Evolutionary conservation across 148 eudicot species (phyloP).

Genomic region (Bassia scoparia): DNA sequence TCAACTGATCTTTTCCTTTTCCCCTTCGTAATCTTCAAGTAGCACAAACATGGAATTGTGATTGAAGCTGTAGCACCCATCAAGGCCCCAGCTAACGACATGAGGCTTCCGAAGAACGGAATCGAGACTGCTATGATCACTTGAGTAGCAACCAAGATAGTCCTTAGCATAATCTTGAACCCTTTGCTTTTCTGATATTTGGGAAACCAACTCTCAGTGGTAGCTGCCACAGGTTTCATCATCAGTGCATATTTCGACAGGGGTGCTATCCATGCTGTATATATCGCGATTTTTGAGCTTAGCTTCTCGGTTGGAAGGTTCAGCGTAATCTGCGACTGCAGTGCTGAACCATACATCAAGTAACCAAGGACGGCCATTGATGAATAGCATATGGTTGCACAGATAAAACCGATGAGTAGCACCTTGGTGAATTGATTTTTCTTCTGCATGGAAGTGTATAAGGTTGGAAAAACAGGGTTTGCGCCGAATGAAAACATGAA

Average conservation of each 20-base stretch:
- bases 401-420: constrained; percentile 33
- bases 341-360: constrained; percentile 42
- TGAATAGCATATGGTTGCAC: constrained; percentile 39
- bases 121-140: constrained; percentile 47
- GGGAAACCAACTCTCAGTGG: constrained; percentile 37
- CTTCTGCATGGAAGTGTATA: constrained; percentile 44
- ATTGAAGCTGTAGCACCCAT: constrained; percentile 47
- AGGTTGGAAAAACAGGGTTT: constrained; percentile 44
- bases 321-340: constrained; percentile 47
- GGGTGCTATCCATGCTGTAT: constrained; percentile 49
- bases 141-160: constrained; percentile 47
- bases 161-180: constrained; percentile 42
- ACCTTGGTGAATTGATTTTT: constrained; percentile 41
- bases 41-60: constrained; percentile 61
- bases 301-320: constrained; percentile 46
- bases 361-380: constrained; percentile 54
- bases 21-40: constrained; percentile 45
- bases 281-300: constrained; percentile 53
- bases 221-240: constrained; percentile 43
- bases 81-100: constrained; percentile 64
- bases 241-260: constrained; percentile 49
- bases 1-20: constrained; percentile 32
- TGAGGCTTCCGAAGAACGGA: constrained; percentile 66
- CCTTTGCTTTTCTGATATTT: constrained; percentile 17
- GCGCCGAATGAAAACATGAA: constrained; percentile 49